Conservation (phyloP, 164 flowering plant species). For the Houttuynia cordata region DNA sequence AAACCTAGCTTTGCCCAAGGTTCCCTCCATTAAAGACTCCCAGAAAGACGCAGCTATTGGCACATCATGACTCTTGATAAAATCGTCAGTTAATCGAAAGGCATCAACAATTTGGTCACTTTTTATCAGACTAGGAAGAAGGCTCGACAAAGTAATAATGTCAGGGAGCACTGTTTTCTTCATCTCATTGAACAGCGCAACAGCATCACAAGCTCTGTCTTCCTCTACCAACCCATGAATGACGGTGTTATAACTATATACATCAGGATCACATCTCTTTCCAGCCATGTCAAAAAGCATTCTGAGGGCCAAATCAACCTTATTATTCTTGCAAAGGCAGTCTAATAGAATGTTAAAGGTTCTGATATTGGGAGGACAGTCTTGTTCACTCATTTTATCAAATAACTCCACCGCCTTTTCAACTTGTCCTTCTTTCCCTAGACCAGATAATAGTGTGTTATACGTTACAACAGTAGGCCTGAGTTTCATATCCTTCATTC, state of each 20-base stretch:
- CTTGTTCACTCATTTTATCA: slow-evolving; percentile 13
- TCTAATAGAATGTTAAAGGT: slow-evolving; percentile 37
- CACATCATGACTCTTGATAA: slow-evolving; percentile 17
- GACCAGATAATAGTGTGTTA: slow-evolving; percentile 69
- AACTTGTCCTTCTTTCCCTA: slow-evolving; percentile 62
- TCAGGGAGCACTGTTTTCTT: slow-evolving; percentile 53
- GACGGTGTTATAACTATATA: slow-evolving; percentile 69
- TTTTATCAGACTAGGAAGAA: slow-evolving; percentile 64
- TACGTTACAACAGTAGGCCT: slow-evolving; percentile 78
- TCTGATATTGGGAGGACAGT: slow-evolving; percentile 21
- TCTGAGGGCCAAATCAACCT: slow-evolving; percentile 52
- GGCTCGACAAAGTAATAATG: slow-evolving; percentile 58
- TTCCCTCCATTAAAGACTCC: slow-evolving; percentile 53
- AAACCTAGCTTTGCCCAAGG: slow-evolving; percentile 39
- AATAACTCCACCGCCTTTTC: slow-evolving; percentile 44
- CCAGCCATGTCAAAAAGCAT: slow-evolving; percentile 45
- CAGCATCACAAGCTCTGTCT: slow-evolving; percentile 42
- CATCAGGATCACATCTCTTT: slow-evolving; percentile 53
- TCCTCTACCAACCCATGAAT: slow-evolving; percentile 61
- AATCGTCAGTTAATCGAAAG: slow-evolving; percentile 30
- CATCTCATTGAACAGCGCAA: slow-evolving; percentile 86
- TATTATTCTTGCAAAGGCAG: slow-evolving; percentile 41
- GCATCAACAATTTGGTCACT: slow-evolving; percentile 46
- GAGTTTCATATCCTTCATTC: slow-evolving; percentile 58
- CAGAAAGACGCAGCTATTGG: slow-evolving; percentile 30